Conservation (phyloP, 2,329 filamentous ascomycete species). For the Colletotrichum tanaceti region DNA sequence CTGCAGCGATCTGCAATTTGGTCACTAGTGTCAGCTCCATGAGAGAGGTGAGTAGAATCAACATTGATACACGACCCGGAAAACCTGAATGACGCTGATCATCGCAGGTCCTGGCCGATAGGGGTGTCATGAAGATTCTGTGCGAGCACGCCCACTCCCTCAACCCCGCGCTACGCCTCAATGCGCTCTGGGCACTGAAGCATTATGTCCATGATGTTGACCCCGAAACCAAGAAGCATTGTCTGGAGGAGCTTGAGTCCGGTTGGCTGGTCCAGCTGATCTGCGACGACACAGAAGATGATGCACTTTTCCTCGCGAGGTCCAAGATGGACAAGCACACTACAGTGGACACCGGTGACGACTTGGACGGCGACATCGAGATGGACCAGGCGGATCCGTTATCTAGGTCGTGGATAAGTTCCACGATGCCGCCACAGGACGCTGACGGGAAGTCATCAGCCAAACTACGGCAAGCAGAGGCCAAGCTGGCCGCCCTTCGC, state of each 20-base stretch:
- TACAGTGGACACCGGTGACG: constrained; percentile 48
- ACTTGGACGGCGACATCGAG: constrained; percentile 69
- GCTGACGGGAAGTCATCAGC: constrained; percentile 48
- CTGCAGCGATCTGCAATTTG: constrained; percentile 85
- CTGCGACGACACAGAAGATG: constrained; percentile 69
- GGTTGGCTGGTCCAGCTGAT: constrained; percentile 86
- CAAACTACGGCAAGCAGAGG: constrained; percentile 62
- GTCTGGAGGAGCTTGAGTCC: constrained; percentile 80
- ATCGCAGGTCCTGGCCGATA: constrained; percentile 74
- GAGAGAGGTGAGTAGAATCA: constrained; percentile 73
- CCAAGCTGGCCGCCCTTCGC: constrained; percentile 63
- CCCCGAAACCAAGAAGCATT: constrained; percentile 78
- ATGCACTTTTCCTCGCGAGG: constrained; percentile 57
- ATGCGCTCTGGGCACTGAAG: constrained; percentile 93
- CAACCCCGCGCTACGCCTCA: constrained; percentile 82
- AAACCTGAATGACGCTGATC: constrained; percentile 11
- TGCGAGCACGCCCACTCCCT: constrained; percentile 87
- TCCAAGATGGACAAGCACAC: constrained; percentile 47
- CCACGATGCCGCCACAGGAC: constrained; percentile 38
- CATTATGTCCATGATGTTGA: constrained; percentile 82
- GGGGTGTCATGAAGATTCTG: constrained; percentile 79
- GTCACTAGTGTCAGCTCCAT: constrained; percentile 91
- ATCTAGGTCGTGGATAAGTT: constrained; percentile 43
- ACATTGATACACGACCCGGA: too few species aligned
- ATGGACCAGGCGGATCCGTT: constrained; percentile 63